Base-by-base conservation (phyloP, 2,329 filamentous ascomycete species). In the Cladophialophora chaetospira region DNA sequence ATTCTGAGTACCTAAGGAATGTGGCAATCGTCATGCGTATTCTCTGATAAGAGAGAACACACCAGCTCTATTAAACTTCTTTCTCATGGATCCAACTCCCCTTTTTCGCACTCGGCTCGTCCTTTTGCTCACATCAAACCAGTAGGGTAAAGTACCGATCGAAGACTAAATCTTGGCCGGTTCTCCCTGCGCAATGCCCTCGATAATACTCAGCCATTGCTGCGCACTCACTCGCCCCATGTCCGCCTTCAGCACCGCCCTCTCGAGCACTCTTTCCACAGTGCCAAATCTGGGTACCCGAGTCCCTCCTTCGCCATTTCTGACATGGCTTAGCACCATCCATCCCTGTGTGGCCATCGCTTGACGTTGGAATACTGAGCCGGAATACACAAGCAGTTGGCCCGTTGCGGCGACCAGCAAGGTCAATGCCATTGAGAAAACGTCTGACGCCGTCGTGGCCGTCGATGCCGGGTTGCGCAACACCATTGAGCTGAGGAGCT, bases 341-440 rank as follows among this genome's bases (percentile, higher is more conserved):
- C 77, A 73, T 1, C 75, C 76, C 31, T 77, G 72, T 10, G 72
- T 69, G 1, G 75, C 73, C 72, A 77, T 76, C 15, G 70, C 71
- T 2, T 76, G 67, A 10, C 74, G 68, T 60, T 75, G 71, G 65
- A 75, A 72, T 28, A 67, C 69, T 54, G 65, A 73, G 5, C 73
- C 71, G 0, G 73, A 67, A 54, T 77, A 78, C 1, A 78, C 63
- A 8, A 74, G 65, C n/a, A 76, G 51, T 60, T 78, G 72, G 1
- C 76, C 76, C 4, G 74, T 78, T 2, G 73, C 75, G 10, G 73
- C 74, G 1, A 74, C 74, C 15, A 78, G 68, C 5, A 78, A 65
- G 4, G 75, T 78, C 10, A 76, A 71, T 4, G 75, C 76, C 2
- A 78, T 68, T 0, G 75, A 77, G 55, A 77, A 78, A 1, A 78